A percentile compares a stretch with the other conserved stretches of the same genome.
Conservation (phyloP, 805 yeast genomes). For the Candida suzukii region DNA sequence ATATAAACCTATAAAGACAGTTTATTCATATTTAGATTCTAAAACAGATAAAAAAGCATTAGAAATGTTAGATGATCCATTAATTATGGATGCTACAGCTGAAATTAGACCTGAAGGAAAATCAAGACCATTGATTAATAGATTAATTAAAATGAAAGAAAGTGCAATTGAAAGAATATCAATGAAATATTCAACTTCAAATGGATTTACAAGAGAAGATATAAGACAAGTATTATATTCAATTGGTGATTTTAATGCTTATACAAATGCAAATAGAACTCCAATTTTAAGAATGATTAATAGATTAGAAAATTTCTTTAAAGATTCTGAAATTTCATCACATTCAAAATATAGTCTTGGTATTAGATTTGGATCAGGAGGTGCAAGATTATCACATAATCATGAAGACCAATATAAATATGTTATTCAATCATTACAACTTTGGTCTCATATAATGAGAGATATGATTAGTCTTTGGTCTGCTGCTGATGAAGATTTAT, state of each 20-base stretch:
- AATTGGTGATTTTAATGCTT: constrained; percentile 72
- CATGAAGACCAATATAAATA: constrained; percentile 69
- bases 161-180: constrained; percentile 58
- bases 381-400: constrained; percentile 67
- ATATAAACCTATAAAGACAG: constrained; percentile 65
- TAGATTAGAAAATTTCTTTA: constrained; percentile 41
- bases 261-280: constrained; percentile 57
- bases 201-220: constrained; percentile 47
- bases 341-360: constrained; percentile 40
- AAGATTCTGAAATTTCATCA: constrained; percentile 14
- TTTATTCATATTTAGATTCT: constrained; percentile 38
- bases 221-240: constrained; percentile 70
- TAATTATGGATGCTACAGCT: constrained; percentile 56
- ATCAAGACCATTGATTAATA: constrained; percentile 44
- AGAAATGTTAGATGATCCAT: constrained; percentile 47
- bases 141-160: constrained; percentile 60
- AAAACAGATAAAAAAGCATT: constrained; percentile 29
- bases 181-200: constrained; percentile 33
- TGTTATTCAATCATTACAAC: constrained; percentile 63
- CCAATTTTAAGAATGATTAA: constrained; percentile 61
- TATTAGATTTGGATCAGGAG: constrained; percentile 57
- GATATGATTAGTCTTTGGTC: constrained; percentile 77
- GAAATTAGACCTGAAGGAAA: constrained; percentile 58
- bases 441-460: constrained; percentile 74
- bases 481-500: constrained; percentile 66